Conservation (phyloP, 78 protist genomes). For the Reticulomyxa filosa region DNA sequence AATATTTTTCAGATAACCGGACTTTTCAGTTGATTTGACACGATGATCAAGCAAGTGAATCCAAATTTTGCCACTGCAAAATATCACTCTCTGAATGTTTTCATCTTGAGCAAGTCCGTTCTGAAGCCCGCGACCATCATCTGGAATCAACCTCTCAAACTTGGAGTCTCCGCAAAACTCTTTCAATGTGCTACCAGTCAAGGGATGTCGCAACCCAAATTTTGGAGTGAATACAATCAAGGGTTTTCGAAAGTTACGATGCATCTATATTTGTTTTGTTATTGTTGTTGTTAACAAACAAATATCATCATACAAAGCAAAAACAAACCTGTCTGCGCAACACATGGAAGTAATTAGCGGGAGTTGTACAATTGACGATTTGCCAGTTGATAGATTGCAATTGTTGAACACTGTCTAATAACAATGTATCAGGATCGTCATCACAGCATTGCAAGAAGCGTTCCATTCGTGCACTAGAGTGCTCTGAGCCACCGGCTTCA, state of each 20-base stretch:
- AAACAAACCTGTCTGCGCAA: slow-evolving; percentile 54
- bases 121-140: not conserved
- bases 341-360: slow-evolving; percentile 90
- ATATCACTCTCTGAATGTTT: slow-evolving; percentile 42
- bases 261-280: too few relatives aligned
- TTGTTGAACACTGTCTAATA: too few relatives aligned
- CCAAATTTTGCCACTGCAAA: slow-evolving; percentile 71
- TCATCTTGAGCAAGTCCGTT: slow-evolving; percentile 4
- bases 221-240: slow-evolving; percentile 63
- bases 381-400: not conserved
- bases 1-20: too few relatives aligned
- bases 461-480: slow-evolving; percentile 70
- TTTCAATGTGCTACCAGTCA: slow-evolving; percentile 14
- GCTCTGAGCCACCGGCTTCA: slow-evolving; percentile 94
- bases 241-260: slow-evolving; percentile 84
- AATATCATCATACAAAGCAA: too few relatives aligned
- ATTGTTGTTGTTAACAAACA: too few relatives aligned
- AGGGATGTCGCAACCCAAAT: slow-evolving; percentile 39
- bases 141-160: slow-evolving; percentile 37
- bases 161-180: slow-evolving; percentile 40
- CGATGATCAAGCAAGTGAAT: slow-evolving; percentile 22
- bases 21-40: not conserved
- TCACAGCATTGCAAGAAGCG: slow-evolving; percentile 49
- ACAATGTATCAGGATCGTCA: slow-evolving; percentile 6
- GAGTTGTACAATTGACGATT: slow-evolving; percentile 53